Conservation (phyloP, 2,329 filamentous ascomycete species). For the Cercospora zeina region DNA sequence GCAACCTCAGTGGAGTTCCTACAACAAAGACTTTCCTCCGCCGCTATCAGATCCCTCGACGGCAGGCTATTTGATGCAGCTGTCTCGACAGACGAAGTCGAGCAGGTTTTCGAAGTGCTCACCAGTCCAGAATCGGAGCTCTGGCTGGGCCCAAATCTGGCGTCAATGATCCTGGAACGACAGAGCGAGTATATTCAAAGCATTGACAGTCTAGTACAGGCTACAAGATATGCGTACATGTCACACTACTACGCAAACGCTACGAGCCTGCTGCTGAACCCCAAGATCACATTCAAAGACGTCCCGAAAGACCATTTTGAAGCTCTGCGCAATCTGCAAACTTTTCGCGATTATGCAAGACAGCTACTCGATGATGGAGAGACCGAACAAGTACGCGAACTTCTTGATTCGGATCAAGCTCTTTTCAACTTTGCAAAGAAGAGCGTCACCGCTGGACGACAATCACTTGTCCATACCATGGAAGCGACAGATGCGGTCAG, state of each 20-base stretch:
- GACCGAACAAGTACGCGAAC: slow-evolving; percentile 45
- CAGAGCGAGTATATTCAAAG: slow-evolving; percentile 77
- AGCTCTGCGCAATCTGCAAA: slow-evolving; percentile 66
- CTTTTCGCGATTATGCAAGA: slow-evolving; percentile 56
- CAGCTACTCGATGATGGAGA: slow-evolving; percentile 37
- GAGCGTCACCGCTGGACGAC: slow-evolving; percentile 42
- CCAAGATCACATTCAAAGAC: slow-evolving; percentile 39
- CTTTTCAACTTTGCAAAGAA: slow-evolving; percentile 51
- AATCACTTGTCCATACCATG: slow-evolving; percentile 46
- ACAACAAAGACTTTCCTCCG: slow-evolving; percentile 69
- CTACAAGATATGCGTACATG: slow-evolving; percentile 74
- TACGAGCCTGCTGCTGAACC: slow-evolving; percentile 62
- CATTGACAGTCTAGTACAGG: slow-evolving; percentile 67
- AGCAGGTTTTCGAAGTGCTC: slow-evolving; percentile 69
- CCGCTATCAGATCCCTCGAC: slow-evolving; percentile 65
- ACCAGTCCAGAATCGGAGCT: slow-evolving; percentile 59
- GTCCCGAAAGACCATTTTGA: slow-evolving; percentile 65
- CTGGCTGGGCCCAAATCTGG: slow-evolving; percentile 63
- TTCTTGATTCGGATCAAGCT: slow-evolving; percentile 62
- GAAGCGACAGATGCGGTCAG: slow-evolving; percentile 41
- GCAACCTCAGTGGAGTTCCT: slow-evolving; percentile 80
- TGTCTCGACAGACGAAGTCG: slow-evolving; percentile 69
- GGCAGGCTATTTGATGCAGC: slow-evolving; percentile 77
- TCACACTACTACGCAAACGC: slow-evolving; percentile 81
- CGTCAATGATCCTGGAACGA: slow-evolving; percentile 65